Percentiles rank a stretch among this genome's conserved stretches.
Evolutionary conservation across 73 alveolate species (phyloP).

Genomic region (Tetrahymena malaccensis): DNA sequence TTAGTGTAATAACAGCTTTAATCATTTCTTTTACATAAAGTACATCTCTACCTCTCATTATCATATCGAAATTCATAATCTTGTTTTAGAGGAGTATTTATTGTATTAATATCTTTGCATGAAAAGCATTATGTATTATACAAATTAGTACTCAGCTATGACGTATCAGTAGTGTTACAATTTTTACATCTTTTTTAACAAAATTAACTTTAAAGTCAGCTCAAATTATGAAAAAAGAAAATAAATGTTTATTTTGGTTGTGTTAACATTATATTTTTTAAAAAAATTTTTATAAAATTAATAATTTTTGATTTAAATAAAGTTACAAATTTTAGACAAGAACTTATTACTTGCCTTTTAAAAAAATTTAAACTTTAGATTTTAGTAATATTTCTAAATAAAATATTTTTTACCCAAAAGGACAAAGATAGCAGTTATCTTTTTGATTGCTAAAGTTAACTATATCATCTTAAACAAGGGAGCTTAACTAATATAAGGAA

Average conservation of each 20-base stretch:
- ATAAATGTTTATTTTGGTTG: no score
- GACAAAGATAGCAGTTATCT: not conserved
- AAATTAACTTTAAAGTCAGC: not conserved
- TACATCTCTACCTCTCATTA: not conserved
- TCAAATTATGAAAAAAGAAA: no score
- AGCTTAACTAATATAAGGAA: not conserved
- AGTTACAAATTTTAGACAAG: no score
- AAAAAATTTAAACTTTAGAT: no score
- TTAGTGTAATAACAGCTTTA: not conserved
- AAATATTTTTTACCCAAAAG: not conserved
- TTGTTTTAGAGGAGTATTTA: not conserved
- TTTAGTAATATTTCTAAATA: no score
- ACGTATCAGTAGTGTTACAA: not conserved
- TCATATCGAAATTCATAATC: not conserved
- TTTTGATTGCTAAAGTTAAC: not conserved
- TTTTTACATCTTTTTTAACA: not conserved
- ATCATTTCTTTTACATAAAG: not conserved
- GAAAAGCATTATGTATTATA: not conserved
- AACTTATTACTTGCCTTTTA: no score
- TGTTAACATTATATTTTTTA: no score
- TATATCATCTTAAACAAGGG: not conserved
- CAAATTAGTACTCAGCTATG: not conserved
- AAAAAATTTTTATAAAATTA: no score
- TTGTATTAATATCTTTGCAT: not conserved
- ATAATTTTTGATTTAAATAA: no score